phyloP scores from a whole-genome alignment of 2,329 filamentous ascomycete species.

The Xylaria hypoxylon region DNA sequence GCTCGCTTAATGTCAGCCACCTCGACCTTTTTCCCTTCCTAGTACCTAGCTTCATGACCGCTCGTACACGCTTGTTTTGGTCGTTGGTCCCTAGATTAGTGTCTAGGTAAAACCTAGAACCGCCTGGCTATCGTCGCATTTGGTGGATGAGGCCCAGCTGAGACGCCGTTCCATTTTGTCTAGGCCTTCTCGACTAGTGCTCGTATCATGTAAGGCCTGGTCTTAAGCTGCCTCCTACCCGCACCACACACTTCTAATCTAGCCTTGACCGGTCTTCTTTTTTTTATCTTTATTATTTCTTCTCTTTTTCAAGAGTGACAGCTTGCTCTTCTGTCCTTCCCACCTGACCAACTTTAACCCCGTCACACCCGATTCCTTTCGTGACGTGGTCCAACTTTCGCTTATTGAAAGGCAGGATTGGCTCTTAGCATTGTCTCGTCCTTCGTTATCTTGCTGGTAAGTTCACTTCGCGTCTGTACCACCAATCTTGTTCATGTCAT shows the following conservation, averaged over 20 bases:
- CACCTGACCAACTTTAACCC: conserved; percentile 6
- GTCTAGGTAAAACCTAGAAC: conserved; percentile 21
- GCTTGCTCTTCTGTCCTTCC: conserved; percentile 15
- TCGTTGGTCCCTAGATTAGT: conserved; percentile 12
- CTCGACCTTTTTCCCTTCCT: conserved; percentile 10
- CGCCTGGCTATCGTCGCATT: conserved; percentile 27
- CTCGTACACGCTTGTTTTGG: conserved; percentile 21
- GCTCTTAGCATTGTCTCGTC: conserved; percentile 11
- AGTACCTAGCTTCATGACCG: conserved; percentile 9
- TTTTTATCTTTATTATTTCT: conserved; percentile 7
- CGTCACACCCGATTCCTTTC: neutral
- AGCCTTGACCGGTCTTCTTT: conserved; percentile 20
- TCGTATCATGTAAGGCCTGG: conserved; percentile 28
- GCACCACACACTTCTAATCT: conserved; percentile 21
- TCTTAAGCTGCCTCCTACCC: conserved; percentile 32
- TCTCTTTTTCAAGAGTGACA: conserved; percentile 8
- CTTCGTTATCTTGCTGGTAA: conserved; percentile 25
- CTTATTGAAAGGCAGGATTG: conserved; percentile 22
- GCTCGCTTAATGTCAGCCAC: conserved; percentile 37
- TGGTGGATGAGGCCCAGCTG: conserved; percentile 37
- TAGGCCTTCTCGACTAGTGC: conserved; percentile 25
- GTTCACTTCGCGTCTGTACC: neutral
- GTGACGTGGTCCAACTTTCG: conserved; percentile 26
- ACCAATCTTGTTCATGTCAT: neutral
- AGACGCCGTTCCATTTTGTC: conserved; percentile 31